Percentiles rank a stretch among this genome's conserved stretches.
Conservation (phyloP, 352 stramenopile species). For the Globisporangium paroecandrum region DNA sequence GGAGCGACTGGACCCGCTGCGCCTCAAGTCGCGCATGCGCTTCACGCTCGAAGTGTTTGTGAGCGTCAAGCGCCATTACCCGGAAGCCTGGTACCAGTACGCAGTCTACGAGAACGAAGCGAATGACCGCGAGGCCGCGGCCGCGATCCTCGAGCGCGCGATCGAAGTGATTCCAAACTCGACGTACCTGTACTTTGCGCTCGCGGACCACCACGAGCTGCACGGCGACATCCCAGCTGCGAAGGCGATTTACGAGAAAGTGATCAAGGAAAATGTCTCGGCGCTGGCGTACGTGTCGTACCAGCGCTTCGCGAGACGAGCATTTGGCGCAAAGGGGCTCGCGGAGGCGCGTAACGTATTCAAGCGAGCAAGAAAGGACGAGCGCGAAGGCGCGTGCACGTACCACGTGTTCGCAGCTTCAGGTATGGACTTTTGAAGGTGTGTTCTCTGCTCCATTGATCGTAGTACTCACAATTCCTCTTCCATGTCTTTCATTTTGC, state of each 20-base stretch:
- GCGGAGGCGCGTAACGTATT: conserved; percentile 79
- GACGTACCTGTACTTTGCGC: conserved; percentile 77
- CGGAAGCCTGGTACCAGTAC: conserved; percentile 87
- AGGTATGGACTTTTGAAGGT: conserved; percentile 30
- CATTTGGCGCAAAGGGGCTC: conserved; percentile 68
- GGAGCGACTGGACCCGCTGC: conserved; percentile 73
- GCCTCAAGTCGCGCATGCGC: conserved; percentile 75
- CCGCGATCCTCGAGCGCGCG: conserved; percentile 62
- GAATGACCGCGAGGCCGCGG: conserved; percentile 68
- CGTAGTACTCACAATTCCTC: too few relatives aligned
- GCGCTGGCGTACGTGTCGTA: conserved; percentile 82
- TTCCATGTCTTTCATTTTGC: neutral
- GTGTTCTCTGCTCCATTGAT: too few relatives aligned
- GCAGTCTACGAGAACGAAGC: conserved; percentile 74
- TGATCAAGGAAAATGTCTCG: conserved; percentile 72
- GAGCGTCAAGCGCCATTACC: conserved; percentile 70
- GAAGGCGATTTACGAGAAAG: conserved; percentile 78
- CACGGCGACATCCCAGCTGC: conserved; percentile 57
- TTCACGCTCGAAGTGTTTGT: conserved; percentile 84
- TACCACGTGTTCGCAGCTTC: conserved; percentile 83
- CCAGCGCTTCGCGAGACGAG: conserved; percentile 77
- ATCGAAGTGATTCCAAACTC: conserved; percentile 79
- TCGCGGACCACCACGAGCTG: conserved; percentile 79
- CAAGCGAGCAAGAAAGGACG: conserved; percentile 77
- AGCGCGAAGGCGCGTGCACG: conserved; percentile 74